Percentiles rank a stretch among this genome's conserved stretches.
Evolutionary conservation across 306 rosid species (phyloP).

Genomic region (Phaseolus lunatus): DNA sequence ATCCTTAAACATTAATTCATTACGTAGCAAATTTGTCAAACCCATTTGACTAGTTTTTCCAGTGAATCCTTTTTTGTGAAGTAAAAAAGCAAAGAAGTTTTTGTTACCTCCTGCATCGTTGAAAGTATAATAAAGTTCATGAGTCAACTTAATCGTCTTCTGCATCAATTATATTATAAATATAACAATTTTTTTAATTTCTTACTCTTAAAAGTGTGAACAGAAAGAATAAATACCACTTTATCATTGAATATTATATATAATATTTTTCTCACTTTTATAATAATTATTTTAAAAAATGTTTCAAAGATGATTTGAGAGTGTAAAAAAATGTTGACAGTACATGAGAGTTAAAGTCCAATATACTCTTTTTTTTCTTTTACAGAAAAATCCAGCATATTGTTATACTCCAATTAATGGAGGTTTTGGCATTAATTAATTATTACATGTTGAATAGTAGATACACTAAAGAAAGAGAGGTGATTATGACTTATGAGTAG

Average conservation of each 20-base stretch:
- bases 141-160: not conserved
- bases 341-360: not conserved
- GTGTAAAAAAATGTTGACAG: not conserved
- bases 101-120: not conserved
- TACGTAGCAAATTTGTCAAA: not conserved
- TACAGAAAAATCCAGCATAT: not conserved
- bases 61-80: not conserved
- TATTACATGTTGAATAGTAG: slow-evolving; percentile 29
- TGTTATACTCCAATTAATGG: not conserved
- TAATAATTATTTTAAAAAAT: not conserved
- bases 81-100: too few relatives aligned
- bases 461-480: not conserved
- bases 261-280: not conserved
- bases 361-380: not conserved
- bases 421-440: not conserved
- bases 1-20: not conserved
- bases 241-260: not conserved
- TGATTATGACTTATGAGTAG: slow-evolving; percentile 39
- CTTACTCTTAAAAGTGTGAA: not conserved
- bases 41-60: not conserved
- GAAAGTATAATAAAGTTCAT: not conserved
- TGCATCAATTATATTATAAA: not conserved
- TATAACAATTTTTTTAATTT: not conserved
- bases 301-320: not conserved
- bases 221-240: not conserved